Conservation (phyloP, 768 basidiomycete genomes). For the Lentinula guzmanii region DNA sequence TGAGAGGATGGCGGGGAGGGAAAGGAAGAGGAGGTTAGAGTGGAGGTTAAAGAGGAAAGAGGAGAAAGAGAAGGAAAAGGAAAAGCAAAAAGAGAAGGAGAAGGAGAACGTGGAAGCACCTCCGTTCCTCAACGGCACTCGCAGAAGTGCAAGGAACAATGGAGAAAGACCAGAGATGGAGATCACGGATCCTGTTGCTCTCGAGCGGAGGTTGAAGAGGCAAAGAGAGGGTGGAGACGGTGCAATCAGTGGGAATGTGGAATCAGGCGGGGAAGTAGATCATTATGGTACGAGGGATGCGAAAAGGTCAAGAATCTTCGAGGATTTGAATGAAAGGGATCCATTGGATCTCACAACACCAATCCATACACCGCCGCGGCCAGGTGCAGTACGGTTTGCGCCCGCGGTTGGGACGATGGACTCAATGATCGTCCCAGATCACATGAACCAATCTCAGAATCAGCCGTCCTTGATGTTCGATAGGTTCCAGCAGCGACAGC, state of each 20-base stretch:
- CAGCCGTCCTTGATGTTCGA: conserved; percentile 10
- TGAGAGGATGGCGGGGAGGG: conserved; percentile 77
- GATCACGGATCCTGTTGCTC: conserved; percentile 68
- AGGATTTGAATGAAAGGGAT: conserved; percentile 47
- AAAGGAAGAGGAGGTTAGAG: conserved; percentile 74
- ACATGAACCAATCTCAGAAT: conserved; percentile 3
- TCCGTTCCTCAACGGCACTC: conserved; percentile 31
- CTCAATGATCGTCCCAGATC: conserved; percentile 8
- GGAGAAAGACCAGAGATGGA: conserved; percentile 65
- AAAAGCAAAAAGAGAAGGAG: conserved; percentile 45
- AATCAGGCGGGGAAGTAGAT: conserved; percentile 47
- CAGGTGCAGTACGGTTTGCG: conserved; percentile 44
- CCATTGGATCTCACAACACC: conserved; percentile 40
- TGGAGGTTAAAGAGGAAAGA: conserved; percentile 65
- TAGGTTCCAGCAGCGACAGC: background rate
- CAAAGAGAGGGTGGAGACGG: conserved; percentile 51
- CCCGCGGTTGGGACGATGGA: conserved; percentile 15
- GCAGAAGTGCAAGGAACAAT: conserved; percentile 69
- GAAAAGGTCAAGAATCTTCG: conserved; percentile 50
- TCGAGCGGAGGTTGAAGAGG: conserved; percentile 73
- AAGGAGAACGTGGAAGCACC: conserved; percentile 36
- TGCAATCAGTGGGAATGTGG: conserved; percentile 40
- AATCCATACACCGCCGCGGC: conserved; percentile 18
- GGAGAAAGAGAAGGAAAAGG: conserved; percentile 48
- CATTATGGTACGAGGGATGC: conserved; percentile 35